Base-by-base conservation (phyloP, 495 filamentous ascomycete species). In the Niebla homalea region DNA sequence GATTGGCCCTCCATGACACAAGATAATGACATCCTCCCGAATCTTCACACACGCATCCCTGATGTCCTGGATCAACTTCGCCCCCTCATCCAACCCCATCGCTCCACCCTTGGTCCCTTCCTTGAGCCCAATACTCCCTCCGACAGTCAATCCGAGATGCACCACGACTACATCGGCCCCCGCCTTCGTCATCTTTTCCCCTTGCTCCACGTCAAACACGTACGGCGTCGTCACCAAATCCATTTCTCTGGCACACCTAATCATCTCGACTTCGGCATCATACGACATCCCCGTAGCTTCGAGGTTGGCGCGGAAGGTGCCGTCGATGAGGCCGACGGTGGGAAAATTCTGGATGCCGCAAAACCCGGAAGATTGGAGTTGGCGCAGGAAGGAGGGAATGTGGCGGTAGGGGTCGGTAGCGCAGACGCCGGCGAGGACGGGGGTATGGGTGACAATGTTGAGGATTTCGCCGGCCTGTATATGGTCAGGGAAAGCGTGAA, bases 201-300 rank as follows among this genome's bases (percentile, higher is more conserved):
- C 79, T 55, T 84, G 76, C 3, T 74, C 71, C 0, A 67, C 65
- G 45, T 67, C 76, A 58, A 85, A 85, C 16, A 82, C 81, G 57
- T 85, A 85, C 10, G 82, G 81, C 1, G 80, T 79, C 0, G 82
- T 84, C 4, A 85, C 60, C 12, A 85, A 59, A 4, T 71, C 79
- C 67, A 80, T 67, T 45, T 68, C 60, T 18, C 66, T 69, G 16
- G 83, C 81, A 1, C 61, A 46, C 3, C 66, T 61, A 20, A 85
- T 70, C 75, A 84, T 79, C 44, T 78, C 73, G 5, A 87, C 80
- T 50, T 87, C 82, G 1, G 62, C 51, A 14, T 66, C 70, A 57
- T 77, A 85, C 4, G 73, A 73, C 80, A 85, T 87, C 15, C 74
- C 81, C 5, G 81, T 85, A 60, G 83, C 80, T 59, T 85, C 83